A percentile compares a stretch with the other conserved stretches of the same genome.
Conservation (phyloP, 176 grass and related monocot species). For the Triticum timopheevii region DNA sequence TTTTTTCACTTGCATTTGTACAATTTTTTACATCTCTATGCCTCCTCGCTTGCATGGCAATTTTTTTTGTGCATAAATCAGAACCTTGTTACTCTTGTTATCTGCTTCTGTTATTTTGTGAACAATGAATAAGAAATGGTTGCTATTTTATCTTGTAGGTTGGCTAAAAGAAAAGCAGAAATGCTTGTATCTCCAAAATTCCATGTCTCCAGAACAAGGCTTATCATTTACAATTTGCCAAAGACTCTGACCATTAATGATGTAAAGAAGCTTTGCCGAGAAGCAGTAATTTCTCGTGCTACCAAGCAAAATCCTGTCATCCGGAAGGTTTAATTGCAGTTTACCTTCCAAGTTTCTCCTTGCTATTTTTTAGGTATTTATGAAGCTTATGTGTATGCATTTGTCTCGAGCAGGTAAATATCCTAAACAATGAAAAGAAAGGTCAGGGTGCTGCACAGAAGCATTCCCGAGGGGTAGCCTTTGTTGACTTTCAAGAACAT, state of each 20-base stretch:
- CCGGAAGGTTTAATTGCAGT: conserved; percentile 60
- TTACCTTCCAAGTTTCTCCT: conserved; percentile 13
- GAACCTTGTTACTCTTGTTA: conserved; percentile 10
- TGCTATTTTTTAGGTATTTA: not conserved
- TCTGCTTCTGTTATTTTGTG: conserved; percentile 20
- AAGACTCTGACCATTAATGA: conserved; percentile 84
- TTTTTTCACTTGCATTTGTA: not conserved
- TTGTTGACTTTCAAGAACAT: conserved; percentile 98
- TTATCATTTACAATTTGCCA: conserved; percentile 97
- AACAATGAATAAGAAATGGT: conserved; percentile 6
- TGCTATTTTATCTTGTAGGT: conserved; percentile 40
- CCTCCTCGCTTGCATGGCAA: conserved; percentile 20
- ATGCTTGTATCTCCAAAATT: conserved; percentile 98
- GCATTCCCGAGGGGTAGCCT: conserved; percentile 85
- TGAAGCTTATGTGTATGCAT: conserved; percentile 5
- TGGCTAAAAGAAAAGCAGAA: conserved; percentile 74
- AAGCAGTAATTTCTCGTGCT: conserved; percentile 86
- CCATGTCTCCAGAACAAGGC: conserved; percentile 83
- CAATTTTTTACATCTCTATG: not conserved
- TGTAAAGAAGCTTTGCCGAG: conserved; percentile 91
- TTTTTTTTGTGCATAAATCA: not conserved
- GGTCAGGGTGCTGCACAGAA: conserved; percentile 54
- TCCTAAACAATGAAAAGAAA: conserved; percentile 88
- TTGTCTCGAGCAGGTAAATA: conserved; percentile 67
- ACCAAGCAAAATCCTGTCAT: conserved; percentile 86